These are phyloP conservation scores for Lepidium sativum DNA, from an alignment of 345 rosid genomes.

Conservation along the genomic window DNA sequence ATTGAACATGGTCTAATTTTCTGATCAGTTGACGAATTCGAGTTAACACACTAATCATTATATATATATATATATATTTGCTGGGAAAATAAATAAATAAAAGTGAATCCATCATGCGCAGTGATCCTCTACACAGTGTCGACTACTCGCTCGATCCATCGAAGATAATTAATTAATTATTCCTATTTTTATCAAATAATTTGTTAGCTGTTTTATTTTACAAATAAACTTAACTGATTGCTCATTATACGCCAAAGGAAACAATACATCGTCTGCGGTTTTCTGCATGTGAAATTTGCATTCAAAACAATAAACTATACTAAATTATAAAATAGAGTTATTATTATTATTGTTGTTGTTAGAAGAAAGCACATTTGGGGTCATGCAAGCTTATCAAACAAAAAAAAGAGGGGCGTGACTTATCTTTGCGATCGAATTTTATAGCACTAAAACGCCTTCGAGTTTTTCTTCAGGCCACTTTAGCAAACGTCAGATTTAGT, in stretches of 20 bases:
- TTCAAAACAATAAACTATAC: too few relatives aligned
- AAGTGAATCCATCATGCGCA: not conserved
- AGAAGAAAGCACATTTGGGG: too few relatives aligned
- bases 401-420: not conserved
- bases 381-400: not conserved
- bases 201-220: too few relatives aligned
- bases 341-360: too few relatives aligned
- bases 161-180: not conserved
- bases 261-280: too few relatives aligned
- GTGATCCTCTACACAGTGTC: constrained; percentile 2
- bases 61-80: not conserved
- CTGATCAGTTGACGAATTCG: not conserved
- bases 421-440: not conserved
- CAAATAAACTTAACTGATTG: too few relatives aligned
- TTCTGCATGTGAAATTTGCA: too few relatives aligned
- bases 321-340: too few relatives aligned
- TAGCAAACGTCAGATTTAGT: constrained; percentile 11
- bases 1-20: too few relatives aligned
- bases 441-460: not conserved
- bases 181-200: too few relatives aligned
- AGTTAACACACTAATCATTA: not conserved
- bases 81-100: too few relatives aligned
- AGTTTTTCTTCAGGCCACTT: not conserved
- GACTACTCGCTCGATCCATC: not conserved
- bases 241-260: too few relatives aligned